Evolutionary conservation across 2,329 filamentous ascomycete genomes (phyloP).

Genomic region (Talaromyces islandicus): DNA sequence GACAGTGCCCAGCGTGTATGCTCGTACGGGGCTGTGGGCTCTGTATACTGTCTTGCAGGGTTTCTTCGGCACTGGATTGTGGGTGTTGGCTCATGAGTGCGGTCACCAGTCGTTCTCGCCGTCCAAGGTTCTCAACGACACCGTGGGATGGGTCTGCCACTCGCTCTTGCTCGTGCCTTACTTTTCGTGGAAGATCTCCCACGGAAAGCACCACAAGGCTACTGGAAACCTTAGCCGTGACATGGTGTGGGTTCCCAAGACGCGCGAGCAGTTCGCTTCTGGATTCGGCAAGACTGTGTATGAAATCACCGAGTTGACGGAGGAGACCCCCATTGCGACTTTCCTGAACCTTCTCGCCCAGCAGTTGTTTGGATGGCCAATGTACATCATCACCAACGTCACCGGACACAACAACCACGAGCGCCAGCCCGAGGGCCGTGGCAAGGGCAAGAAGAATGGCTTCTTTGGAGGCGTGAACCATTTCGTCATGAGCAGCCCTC

Average conservation of each 20-base stretch:
- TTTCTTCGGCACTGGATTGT: constrained; percentile 86
- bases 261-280: constrained; percentile 71
- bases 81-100: constrained; percentile 97
- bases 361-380: constrained; percentile 87
- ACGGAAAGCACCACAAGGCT: constrained; percentile 99
- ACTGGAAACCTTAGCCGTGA: constrained; percentile 96
- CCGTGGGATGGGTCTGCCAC: constrained; percentile 86
- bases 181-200: constrained; percentile 99
- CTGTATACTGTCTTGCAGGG: constrained; percentile 77
- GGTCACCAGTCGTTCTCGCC: constrained; percentile 94
- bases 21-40: constrained; percentile 61
- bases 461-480: constrained; percentile 80
- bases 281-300: constrained; percentile 69
- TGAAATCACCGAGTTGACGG: constrained; percentile 80
- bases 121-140: constrained; percentile 86
- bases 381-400: constrained; percentile 86
- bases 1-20: constrained; percentile 63
- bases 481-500: constrained; percentile 79
- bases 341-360: constrained; percentile 68
- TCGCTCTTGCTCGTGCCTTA: constrained; percentile 87
- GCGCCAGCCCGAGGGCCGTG: constrained; percentile 85
- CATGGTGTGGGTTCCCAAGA: constrained; percentile 98
- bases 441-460: constrained; percentile 86
- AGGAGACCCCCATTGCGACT: constrained; percentile 88
- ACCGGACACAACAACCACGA: constrained; percentile 96